Base-by-base conservation (phyloP, 2,329 filamentous ascomycete species). In the Hypoxylon sp. region DNA sequence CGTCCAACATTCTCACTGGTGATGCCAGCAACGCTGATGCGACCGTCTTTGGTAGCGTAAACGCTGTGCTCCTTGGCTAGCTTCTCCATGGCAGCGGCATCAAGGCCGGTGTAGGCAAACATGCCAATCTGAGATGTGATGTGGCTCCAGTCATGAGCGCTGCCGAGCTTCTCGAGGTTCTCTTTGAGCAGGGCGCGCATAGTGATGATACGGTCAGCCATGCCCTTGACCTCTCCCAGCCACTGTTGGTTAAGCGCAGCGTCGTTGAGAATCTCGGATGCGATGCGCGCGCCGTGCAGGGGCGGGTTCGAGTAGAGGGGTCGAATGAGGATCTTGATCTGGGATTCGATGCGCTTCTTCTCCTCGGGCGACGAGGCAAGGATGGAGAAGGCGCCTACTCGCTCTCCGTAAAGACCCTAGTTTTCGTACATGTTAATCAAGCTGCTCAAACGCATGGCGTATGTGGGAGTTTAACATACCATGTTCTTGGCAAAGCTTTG, bases 401-500 rank as follows among this genome's bases (percentile, higher is more conserved):
- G 95, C 87, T 99, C 96, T 79, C 96, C 96, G 80, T 99, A 98
- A 70, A 99, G 93, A 84, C 96, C 96, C 91, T 93, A 65, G 19
- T 55, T 60, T 10, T 9, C 25, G 5, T 11, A 34, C 13, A n/a
- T 25, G 19, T 58, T 19, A 61, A 28, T 36, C 6, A 5, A 23
- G 9, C 17, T 14, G 14, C 28, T 41, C 34, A 5, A n/a, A 46
- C 9, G 23, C 36, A 25, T 25, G 14, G 30, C 11, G 72, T n/a
- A 32, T 34, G 25, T 36, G 48, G 19, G 25, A 57, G 43, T 14
- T 14, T 5, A 45, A 71, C 84, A 73, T 81, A 93, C 91, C 95
- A 99, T 98, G 89, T 99, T 99, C 91, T 98, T 98, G 80, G 95
- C 95, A 82, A 98, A 98, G 59, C 92, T 96, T 85, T 98, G 95